These are phyloP conservation scores for Botryosphaeria agaves DNA, from an alignment of 2,329 filamentous ascomycete species.

Conservation along the genomic window DNA sequence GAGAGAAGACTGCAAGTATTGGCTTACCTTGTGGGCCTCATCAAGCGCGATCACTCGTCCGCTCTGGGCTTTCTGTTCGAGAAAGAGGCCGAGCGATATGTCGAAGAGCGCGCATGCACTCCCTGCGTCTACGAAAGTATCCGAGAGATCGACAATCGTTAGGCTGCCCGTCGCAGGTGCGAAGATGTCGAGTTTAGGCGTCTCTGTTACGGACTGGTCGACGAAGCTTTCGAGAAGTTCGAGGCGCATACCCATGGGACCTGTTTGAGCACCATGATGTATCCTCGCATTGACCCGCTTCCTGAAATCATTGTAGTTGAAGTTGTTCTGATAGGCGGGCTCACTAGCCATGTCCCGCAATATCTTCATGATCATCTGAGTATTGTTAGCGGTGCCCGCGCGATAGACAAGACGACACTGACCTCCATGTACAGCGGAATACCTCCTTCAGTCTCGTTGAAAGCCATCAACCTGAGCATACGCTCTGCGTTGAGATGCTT, in stretches of 20 bases:
- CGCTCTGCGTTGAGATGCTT: slow-evolving; percentile 32
- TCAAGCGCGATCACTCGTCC: slow-evolving; percentile 52
- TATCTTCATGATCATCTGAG: slow-evolving; percentile 35
- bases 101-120: slow-evolving; percentile 57
- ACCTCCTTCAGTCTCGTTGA: slow-evolving; percentile 19
- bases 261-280: slow-evolving; percentile 32
- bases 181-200: slow-evolving; percentile 8
- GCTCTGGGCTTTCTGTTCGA: slow-evolving; percentile 30
- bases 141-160: slow-evolving; percentile 56
- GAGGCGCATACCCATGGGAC: slow-evolving; percentile 41
- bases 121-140: slow-evolving; percentile 49
- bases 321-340: slow-evolving; percentile 22
- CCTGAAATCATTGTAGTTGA: slow-evolving; percentile 36
- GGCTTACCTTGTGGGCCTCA: slow-evolving; percentile 53
- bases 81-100: slow-evolving; percentile 49
- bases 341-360: slow-evolving; percentile 36
- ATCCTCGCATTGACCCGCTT: slow-evolving; percentile 15
- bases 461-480: slow-evolving; percentile 39
- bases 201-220: no score
- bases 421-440: slow-evolving; percentile 38
- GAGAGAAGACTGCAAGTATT: background rate
- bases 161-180: slow-evolving; percentile 28
- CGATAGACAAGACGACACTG: slow-evolving; percentile 2
- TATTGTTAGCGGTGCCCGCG: background rate
- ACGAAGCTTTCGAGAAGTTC: slow-evolving; percentile 49